Percentiles rank a stretch among this genome's conserved stretches.
These are phyloP conservation scores for Ramularia endophylla DNA, from an alignment of 2,329 filamentous ascomycete genomes.

Conservation along the genomic window DNA sequence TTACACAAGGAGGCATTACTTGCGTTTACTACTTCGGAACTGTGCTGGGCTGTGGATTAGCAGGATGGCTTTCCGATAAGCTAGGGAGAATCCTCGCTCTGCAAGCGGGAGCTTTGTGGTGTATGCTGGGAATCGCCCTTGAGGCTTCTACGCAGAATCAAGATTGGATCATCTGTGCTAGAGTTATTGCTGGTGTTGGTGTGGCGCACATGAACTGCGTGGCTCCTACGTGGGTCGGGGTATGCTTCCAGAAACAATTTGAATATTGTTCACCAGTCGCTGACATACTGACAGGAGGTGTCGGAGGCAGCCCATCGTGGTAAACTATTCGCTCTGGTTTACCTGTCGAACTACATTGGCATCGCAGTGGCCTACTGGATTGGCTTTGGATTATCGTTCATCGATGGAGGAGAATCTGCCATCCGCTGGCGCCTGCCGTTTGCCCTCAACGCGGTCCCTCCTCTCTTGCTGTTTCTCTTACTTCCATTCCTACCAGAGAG, in stretches of 20 bases:
- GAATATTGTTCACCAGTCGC: too few relatives aligned
- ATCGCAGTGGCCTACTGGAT: constrained; percentile 26
- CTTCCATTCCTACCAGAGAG: constrained; percentile 7
- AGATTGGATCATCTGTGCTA: constrained; percentile 1
- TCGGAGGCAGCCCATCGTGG: constrained; percentile 44
- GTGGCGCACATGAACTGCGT: neutral
- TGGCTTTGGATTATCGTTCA: constrained; percentile 18
- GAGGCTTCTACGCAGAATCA: neutral
- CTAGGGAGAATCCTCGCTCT: neutral
- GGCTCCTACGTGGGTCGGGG: too few relatives aligned
- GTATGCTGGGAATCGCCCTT: neutral
- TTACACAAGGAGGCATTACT: constrained; percentile 47
- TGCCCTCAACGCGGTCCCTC: constrained; percentile 39
- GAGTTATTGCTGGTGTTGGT: neutral
- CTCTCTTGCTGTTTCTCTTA: constrained; percentile 34
- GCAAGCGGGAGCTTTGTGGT: neutral
- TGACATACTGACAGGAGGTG: too few relatives aligned
- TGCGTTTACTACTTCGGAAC: constrained; percentile 28
- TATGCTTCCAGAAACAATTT: too few relatives aligned
- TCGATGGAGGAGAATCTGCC: constrained; percentile 19
- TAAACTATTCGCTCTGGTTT: constrained; percentile 34
- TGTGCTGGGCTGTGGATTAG: neutral
- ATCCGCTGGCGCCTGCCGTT: constrained; percentile 24
- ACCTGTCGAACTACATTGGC: constrained; percentile 27
- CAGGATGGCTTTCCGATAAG: neutral